phyloP scores from a whole-genome alignment of 2,329 filamentous ascomycete species.

The Sordariomycetes sp. region DNA sequence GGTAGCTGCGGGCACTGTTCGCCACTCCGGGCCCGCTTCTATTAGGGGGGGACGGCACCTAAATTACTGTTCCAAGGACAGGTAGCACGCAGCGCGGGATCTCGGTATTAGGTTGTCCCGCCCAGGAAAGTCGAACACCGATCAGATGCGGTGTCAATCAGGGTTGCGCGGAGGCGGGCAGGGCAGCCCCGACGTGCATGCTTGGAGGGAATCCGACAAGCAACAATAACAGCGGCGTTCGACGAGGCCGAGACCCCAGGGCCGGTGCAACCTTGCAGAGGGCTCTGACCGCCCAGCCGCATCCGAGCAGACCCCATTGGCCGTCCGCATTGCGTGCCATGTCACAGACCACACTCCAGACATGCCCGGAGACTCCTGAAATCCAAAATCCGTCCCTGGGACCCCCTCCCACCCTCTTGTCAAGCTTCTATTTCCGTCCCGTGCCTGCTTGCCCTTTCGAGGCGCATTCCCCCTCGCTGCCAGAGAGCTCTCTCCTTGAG shows the following conservation, averaged over 20 bases:
- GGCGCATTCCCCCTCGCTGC: neutral
- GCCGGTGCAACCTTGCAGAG: neutral
- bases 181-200: neutral
- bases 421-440: neutral
- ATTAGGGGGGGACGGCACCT: neutral
- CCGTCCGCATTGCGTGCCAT: constrained; percentile 2
- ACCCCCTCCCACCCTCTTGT: neutral
- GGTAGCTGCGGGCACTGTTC: neutral
- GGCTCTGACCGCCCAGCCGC: neutral
- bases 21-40: neutral
- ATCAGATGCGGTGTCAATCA: neutral
- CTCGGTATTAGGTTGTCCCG: neutral
- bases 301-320: neutral
- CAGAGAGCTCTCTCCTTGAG: neutral
- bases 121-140: neutral
- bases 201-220: neutral
- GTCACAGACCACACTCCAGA: constrained; percentile 4
- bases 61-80: neutral
- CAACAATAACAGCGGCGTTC: neutral
- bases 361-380: constrained; percentile 1
- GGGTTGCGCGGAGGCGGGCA: neutral
- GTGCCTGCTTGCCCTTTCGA: neutral
- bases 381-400: neutral
- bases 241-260: neutral
- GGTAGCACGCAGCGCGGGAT: neutral